These are phyloP conservation scores for Claviceps africana DNA, from an alignment of 2,329 filamentous ascomycete species.

Conservation along the genomic window DNA sequence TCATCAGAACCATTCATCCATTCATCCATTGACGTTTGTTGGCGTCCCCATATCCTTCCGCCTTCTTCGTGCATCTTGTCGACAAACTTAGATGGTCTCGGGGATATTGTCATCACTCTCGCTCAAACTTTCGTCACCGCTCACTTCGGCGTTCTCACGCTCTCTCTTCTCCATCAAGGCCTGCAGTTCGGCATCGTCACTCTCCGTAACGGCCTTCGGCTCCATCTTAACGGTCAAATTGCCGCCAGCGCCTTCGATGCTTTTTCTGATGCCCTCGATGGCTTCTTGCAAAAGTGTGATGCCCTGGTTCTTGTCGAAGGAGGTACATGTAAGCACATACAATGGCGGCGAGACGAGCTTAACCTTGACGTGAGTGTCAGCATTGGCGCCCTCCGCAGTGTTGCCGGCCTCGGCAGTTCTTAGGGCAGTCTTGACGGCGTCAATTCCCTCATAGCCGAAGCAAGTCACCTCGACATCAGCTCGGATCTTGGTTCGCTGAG, in stretches of 20 bases:
- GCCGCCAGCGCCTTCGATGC: slow-evolving; percentile 66
- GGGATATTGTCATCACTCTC: slow-evolving; percentile 76
- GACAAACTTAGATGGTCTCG: slow-evolving; percentile 22
- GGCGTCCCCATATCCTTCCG: background rate
- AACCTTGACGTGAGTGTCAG: slow-evolving; percentile 89
- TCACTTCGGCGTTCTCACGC: slow-evolving; percentile 94
- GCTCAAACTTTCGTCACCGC: slow-evolving; percentile 89
- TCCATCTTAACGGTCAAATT: slow-evolving; percentile 91
- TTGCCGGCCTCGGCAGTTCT: slow-evolving; percentile 85
- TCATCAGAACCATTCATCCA: background rate
- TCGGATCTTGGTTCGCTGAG: slow-evolving; percentile 96
- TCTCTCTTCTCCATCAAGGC: slow-evolving; percentile 98
- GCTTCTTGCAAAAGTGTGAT: slow-evolving; percentile 77
- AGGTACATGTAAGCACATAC: slow-evolving; percentile 91
- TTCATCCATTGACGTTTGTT: background rate
- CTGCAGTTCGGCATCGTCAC: slow-evolving; percentile 91
- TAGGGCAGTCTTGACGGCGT: slow-evolving; percentile 88
- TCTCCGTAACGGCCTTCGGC: slow-evolving; percentile 96
- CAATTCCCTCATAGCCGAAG: slow-evolving; percentile 94
- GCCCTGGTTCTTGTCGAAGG: slow-evolving; percentile 79
- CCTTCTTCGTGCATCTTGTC: background rate
- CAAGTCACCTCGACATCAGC: slow-evolving; percentile 95
- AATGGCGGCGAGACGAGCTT: slow-evolving; percentile 95
- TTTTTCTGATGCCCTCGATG: slow-evolving; percentile 72
- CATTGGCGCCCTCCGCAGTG: slow-evolving; percentile 39